Base-by-base conservation (phyloP, 305 asterid species). In the Striga hermonthica region DNA sequence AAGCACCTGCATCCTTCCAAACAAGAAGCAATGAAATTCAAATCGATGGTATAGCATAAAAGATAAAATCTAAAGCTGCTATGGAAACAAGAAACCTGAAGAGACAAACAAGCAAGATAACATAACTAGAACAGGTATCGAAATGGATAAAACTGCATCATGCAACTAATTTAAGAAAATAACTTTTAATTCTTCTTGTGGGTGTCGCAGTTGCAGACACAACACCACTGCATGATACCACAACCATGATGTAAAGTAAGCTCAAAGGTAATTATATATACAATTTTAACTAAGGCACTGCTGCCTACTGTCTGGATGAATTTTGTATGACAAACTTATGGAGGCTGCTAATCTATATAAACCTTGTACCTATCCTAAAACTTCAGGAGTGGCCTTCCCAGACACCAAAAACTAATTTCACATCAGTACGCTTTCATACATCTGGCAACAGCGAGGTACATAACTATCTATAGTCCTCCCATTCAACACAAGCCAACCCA, bases 1-100 rank as follows among this genome's bases (percentile, higher is more conserved):
- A 78, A 90, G 95, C 70, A 94, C 95, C 99, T 94, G 99, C 95
- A 89, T 85, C 90, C 96, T 88, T 91, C 95, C 99, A 82, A 73
- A 80, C 81, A 90, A 79, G 72, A 84, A 83, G 31, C 31, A 75
- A 80, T 72, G 62, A 72, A 78, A 81, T 71, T 77, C 84, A 86
- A 72, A 79, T 84, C 80, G 79, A 80, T 55, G 71, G 77, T 63
- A 63, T 67, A 64, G 57, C 73, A 67, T 56, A 58, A 35, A 75
- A 59, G 31, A 22, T 22, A 22, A 22, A 22, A 0, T 56, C 58
- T 59, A 59, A 52, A 53, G 48, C 53, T 39, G 71, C 45, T 7
- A 44, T 44, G 35, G 35, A 62, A 67, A 67, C 16, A 55, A 69
- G n/a, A 68, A 68, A 22, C 31, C 31, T 22, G 31, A 22, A 22